These are phyloP conservation scores for Pittosporum tobira DNA, from an alignment of 129 eudicot species.

Conservation along the genomic window DNA sequence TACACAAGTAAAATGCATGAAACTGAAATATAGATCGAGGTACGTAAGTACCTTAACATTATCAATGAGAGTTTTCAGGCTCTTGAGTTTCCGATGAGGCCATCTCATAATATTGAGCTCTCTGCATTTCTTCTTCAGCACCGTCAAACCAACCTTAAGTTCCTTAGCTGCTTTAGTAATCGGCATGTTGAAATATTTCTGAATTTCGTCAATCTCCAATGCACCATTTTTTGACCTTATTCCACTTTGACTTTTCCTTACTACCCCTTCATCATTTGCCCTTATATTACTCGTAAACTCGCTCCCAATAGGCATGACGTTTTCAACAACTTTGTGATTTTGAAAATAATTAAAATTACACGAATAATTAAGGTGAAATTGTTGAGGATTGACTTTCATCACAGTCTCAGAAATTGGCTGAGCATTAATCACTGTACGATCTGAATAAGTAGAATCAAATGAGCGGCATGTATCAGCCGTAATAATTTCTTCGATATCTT, in stretches of 20 bases:
- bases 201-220: conserved; percentile 49
- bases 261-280: not conserved
- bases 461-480: not conserved
- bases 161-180: conserved; percentile 57
- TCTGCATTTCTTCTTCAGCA: conserved; percentile 68
- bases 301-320: too few relatives aligned
- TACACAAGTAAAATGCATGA: too few relatives aligned
- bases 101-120: conserved; percentile 63
- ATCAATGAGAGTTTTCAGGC: conserved; percentile 50
- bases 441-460: not conserved
- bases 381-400: too few relatives aligned
- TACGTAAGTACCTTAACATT: conserved; percentile 49
- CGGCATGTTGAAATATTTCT: conserved; percentile 54
- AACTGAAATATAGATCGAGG: too few relatives aligned
- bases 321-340: not conserved
- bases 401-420: too few relatives aligned
- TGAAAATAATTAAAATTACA: too few relatives aligned
- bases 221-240: conserved; percentile 10
- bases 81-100: conserved; percentile 85
- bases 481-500: conserved; percentile 4
- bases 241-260: not conserved
- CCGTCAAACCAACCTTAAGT: conserved; percentile 51
- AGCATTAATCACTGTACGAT: not conserved
- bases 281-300: not conserved
- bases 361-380: too few relatives aligned